Percentiles rank a stretch among this genome's conserved stretches.
These are phyloP conservation scores for Circinella minor DNA, from an alignment of 371 early-diverging fungal species.

Conservation along the genomic window DNA sequence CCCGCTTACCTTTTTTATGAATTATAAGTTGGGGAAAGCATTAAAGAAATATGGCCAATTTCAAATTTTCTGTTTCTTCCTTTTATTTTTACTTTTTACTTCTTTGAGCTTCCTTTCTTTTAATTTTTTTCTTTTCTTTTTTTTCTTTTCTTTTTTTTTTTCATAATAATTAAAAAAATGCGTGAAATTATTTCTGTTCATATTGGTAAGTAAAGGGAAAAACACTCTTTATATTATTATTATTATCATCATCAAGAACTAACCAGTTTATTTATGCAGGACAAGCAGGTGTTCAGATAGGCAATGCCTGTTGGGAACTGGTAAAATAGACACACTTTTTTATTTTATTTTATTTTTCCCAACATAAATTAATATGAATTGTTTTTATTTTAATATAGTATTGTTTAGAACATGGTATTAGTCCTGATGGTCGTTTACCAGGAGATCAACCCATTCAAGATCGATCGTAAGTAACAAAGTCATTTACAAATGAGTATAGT, in stretches of 20 bases:
- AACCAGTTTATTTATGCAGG: not conserved
- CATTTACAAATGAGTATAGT: not conserved
- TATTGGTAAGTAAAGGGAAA: conserved; percentile 2
- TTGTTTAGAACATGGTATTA: conserved; percentile 97
- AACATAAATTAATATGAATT: no score
- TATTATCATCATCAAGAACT: not conserved
- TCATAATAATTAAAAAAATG: not conserved
- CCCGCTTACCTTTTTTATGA: not conserved
- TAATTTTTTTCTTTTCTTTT: not conserved
- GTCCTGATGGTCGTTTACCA: conserved; percentile 90
- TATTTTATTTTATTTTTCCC: not conserved
- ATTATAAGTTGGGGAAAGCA: no score
- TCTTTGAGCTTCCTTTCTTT: not conserved
- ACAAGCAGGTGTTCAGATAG: conserved; percentile 99
- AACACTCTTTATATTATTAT: no score
- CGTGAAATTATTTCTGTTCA: conserved; percentile 10
- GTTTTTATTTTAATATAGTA: conserved; percentile 56
- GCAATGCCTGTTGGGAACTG: conserved; percentile 99
- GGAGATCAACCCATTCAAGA: conserved; percentile 34
- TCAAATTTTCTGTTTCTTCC: no score
- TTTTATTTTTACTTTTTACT: no score
- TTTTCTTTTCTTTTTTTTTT: not conserved
- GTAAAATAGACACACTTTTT: conserved; percentile 2
- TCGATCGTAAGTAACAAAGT: conserved; percentile 20
- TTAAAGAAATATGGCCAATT: no score